Evolutionary conservation across 1,284 basidiomycete species (phyloP).

Genomic region (Fomitopsis palustris): DNA sequence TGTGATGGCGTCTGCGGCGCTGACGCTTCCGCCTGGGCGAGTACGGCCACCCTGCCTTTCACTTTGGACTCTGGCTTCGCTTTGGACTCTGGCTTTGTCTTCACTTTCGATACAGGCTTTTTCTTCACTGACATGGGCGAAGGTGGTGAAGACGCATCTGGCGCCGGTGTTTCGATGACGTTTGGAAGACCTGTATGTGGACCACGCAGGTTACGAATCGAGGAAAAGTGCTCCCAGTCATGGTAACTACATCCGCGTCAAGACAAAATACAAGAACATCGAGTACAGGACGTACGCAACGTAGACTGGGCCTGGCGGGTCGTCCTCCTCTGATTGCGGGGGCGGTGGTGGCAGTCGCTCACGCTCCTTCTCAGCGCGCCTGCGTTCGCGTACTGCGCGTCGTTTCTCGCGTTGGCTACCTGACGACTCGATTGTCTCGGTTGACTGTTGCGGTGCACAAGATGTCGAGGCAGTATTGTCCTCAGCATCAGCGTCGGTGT

Average conservation of each 20-base stretch:
- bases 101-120: constrained; percentile 27
- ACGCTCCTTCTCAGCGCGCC: constrained; percentile 30
- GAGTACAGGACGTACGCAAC: constrained; percentile 62
- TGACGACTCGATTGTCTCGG: constrained; percentile 18
- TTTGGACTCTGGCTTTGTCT: constrained; percentile 17
- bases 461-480: constrained; percentile 17
- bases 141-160: constrained; percentile 16
- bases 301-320: constrained; percentile 52
- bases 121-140: constrained; percentile 20
- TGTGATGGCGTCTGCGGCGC: constrained; percentile 28
- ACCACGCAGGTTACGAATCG: constrained; percentile 81
- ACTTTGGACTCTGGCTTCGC: constrained; percentile 10
- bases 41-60: constrained; percentile 8
- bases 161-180: constrained; percentile 52
- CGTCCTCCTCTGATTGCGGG: constrained; percentile 28
- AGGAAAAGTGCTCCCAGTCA: constrained; percentile 95
- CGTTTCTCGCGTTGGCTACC: constrained; percentile 33
- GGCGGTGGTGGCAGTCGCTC: constrained; percentile 16
- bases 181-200: constrained; percentile 78
- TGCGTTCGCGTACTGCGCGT: constrained; percentile 34
- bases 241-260: constrained; percentile 58
- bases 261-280: background rate
- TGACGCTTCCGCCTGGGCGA: constrained; percentile 10
- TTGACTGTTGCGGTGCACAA: constrained; percentile 5
- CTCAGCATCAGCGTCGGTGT: constrained; percentile 25